phyloP scores from a whole-genome alignment of 2,329 filamentous ascomycete genomes.

The Byssothecium circinans region DNA sequence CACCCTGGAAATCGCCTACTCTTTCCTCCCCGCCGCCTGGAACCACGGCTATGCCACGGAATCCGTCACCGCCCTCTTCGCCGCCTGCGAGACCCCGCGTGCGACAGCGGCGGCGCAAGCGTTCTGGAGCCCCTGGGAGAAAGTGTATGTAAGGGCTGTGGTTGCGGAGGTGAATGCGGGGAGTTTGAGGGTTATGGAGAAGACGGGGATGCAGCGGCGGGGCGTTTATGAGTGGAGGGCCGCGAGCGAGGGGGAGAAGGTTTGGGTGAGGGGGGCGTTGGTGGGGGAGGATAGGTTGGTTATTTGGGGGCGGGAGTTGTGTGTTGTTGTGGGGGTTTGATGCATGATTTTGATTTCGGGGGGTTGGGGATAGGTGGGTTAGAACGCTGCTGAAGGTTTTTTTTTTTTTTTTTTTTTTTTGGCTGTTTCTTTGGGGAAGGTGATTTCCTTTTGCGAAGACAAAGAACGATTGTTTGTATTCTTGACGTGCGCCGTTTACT shows the following conservation, averaged over 20 bases:
- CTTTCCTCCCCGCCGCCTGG: slow-evolving; percentile 25
- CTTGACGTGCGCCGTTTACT: too few species aligned
- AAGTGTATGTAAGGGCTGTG: slow-evolving; percentile 34
- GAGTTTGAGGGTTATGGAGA: slow-evolving; percentile 36
- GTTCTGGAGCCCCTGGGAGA: slow-evolving; percentile 29
- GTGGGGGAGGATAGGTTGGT: slow-evolving; percentile 21
- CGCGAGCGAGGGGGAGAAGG: not conserved
- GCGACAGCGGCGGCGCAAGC: slow-evolving; percentile 12
- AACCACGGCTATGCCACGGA: slow-evolving; percentile 26
- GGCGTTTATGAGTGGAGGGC: slow-evolving; percentile 33
- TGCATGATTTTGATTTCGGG: not conserved
- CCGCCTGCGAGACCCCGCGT: too few species aligned
- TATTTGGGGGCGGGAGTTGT: slow-evolving; percentile 27
- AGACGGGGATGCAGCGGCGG: slow-evolving; percentile 27
- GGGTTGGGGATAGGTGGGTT: too few species aligned
- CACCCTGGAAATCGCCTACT: slow-evolving; percentile 24
- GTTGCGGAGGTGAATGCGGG: slow-evolving; percentile 35
- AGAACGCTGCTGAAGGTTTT: too few species aligned
- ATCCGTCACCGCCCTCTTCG: slow-evolving; percentile 25
- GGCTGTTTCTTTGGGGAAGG: too few species aligned
- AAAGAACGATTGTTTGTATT: too few species aligned
- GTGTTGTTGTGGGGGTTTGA: not conserved
- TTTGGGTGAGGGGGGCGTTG: slow-evolving; percentile 30
- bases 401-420: too few species aligned
- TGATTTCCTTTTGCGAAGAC: too few species aligned